Evolutionary conservation across 1,284 basidiomycete species (phyloP).

Genomic region (Schizophyllum amplum): DNA sequence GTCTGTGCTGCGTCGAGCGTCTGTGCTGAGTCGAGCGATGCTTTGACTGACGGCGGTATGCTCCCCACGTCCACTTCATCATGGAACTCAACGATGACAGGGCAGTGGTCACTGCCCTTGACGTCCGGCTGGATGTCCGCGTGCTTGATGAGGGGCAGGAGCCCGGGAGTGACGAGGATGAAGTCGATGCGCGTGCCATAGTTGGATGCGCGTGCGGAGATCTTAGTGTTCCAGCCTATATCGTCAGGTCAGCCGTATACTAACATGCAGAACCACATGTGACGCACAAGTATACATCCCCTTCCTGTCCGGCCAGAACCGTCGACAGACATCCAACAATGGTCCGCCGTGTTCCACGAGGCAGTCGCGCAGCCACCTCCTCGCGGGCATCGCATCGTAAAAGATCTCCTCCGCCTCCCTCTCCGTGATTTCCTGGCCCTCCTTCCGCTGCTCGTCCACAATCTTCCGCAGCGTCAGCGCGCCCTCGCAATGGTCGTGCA

Average conservation of each 20-base stretch:
- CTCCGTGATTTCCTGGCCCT: slow-evolving; percentile 64
- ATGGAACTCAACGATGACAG: slow-evolving; percentile 84
- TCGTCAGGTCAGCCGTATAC: slow-evolving; percentile 4
- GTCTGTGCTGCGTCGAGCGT: slow-evolving; percentile 18
- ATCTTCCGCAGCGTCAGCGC: slow-evolving; percentile 41
- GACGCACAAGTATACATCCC: slow-evolving; percentile 48
- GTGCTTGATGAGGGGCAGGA: slow-evolving; percentile 86
- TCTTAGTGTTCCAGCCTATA: slow-evolving; percentile 89
- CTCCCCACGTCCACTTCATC: slow-evolving; percentile 37
- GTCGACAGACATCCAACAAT: slow-evolving; percentile 78
- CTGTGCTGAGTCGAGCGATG: neutral
- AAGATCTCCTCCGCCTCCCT: slow-evolving; percentile 38
- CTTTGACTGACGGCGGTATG: neutral
- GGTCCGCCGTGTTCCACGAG: slow-evolving; percentile 60
- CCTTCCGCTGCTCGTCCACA: slow-evolving; percentile 33
- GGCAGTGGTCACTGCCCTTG: slow-evolving; percentile 95
- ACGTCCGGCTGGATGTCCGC: slow-evolving; percentile 84
- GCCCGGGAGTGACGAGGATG: slow-evolving; percentile 78
- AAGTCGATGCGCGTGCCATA: slow-evolving; percentile 96
- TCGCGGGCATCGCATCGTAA: slow-evolving; percentile 9
- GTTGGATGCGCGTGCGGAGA: slow-evolving; percentile 86
- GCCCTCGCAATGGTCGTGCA: slow-evolving; percentile 90
- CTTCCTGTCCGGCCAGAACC: slow-evolving; percentile 74
- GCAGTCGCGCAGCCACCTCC: slow-evolving; percentile 78
- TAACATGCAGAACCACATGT: slow-evolving; percentile 1